These are phyloP conservation scores for Malassezia pachydermatis DNA, from an alignment of 1,284 basidiomycete species.

Conservation along the genomic window DNA sequence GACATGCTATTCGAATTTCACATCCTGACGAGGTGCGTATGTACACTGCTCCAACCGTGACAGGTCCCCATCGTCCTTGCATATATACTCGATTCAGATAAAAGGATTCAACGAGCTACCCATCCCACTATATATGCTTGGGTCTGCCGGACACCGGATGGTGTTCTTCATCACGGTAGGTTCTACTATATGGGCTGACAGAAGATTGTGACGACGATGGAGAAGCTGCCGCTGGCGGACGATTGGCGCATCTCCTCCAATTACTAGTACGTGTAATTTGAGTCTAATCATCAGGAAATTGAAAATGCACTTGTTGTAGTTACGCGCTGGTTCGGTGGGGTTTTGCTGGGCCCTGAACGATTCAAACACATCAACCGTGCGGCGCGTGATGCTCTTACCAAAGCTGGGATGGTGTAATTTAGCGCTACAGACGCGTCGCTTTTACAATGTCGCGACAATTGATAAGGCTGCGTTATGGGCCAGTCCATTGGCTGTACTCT, in stretches of 20 bases:
- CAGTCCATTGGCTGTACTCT: no score
- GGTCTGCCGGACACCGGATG: slow-evolving; percentile 32
- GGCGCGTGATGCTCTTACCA: slow-evolving; percentile 36
- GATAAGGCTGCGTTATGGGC: no score
- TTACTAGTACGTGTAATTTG: slow-evolving; percentile 26
- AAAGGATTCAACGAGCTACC: slow-evolving; percentile 36
- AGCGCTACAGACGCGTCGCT: no score
- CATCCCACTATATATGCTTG: slow-evolving; percentile 47
- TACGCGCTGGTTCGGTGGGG: slow-evolving; percentile 44
- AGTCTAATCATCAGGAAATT: slow-evolving; percentile 14
- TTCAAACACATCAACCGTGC: slow-evolving; percentile 46
- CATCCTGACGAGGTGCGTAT: slow-evolving; percentile 35
- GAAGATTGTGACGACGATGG: slow-evolving; percentile 45
- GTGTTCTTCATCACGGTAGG: slow-evolving; percentile 35
- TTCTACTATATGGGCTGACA: slow-evolving; percentile 1
- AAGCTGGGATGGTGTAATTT: no score
- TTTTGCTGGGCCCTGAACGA: slow-evolving; percentile 40
- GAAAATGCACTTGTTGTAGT: slow-evolving; percentile 44
- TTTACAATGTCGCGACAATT: no score
- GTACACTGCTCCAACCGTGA: background rate
- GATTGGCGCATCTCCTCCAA: slow-evolving; percentile 45
- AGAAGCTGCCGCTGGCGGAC: slow-evolving; percentile 46
- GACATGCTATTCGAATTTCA: slow-evolving; percentile 34
- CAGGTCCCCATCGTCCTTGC: slow-evolving; percentile 27
- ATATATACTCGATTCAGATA: slow-evolving; percentile 27